These are phyloP conservation scores for Cylindrodendrum hubeiense DNA, from an alignment of 2,329 filamentous ascomycete genomes.

Conservation along the genomic window DNA sequence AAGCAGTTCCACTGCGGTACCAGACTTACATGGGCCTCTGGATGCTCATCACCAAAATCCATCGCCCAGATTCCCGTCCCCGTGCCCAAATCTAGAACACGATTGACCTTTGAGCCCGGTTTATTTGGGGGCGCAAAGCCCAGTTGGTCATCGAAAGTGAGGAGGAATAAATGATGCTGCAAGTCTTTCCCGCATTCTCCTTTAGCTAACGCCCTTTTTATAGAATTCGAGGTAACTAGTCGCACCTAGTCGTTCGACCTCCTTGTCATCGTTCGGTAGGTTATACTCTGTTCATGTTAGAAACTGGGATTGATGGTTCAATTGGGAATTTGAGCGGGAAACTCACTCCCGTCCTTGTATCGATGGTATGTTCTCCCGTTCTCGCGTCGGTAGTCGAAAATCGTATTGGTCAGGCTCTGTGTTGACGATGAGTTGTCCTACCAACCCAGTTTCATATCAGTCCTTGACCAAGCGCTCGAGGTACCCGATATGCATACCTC, in stretches of 20 bases:
- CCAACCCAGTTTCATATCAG: not conserved
- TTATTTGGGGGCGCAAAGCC: constrained; percentile 6
- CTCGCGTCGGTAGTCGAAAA: constrained; percentile 19
- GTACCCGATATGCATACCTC: not conserved
- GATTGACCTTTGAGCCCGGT: not conserved
- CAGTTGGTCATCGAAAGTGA: constrained; percentile 9
- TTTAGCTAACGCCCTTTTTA: not conserved
- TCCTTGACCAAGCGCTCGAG: not conserved
- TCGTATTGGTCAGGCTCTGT: constrained; percentile 8
- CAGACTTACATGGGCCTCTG: constrained; percentile 2
- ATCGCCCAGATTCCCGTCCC: constrained; percentile 26
- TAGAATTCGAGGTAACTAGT: not conserved
- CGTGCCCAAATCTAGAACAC: constrained; percentile 22
- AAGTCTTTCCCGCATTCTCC: constrained; percentile 1
- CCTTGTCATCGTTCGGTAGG: constrained; percentile 4
- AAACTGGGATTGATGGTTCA: not conserved
- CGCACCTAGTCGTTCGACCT: constrained; percentile 7
- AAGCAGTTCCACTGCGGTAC: no score
- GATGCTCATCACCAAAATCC: constrained; percentile 28
- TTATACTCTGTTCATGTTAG: not conserved
- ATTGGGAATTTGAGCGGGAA: not conserved
- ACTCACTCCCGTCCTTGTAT: constrained; percentile 10
- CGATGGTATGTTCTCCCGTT: constrained; percentile 21
- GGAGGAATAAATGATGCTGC: constrained; percentile 14
- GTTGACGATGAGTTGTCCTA: constrained; percentile 12